A percentile compares a stretch with the other conserved stretches of the same genome.
Conservation (phyloP, 352 stramenopile genomes). For the Phytophthora europaea region DNA sequence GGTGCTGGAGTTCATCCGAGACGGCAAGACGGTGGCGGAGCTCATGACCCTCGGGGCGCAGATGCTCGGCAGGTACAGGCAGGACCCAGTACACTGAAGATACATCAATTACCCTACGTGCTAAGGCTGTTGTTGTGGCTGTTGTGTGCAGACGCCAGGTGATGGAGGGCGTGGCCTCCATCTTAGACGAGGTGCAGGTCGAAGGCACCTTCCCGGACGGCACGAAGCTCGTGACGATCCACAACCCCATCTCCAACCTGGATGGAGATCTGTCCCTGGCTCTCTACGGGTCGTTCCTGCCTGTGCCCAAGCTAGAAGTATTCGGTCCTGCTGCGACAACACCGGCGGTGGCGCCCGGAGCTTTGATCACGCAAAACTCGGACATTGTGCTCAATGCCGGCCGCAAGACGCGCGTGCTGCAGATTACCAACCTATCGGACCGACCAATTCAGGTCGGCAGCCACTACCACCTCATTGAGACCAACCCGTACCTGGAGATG, state of each 20-base stretch:
- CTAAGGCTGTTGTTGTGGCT: slow-evolving; percentile 2
- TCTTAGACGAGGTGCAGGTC: slow-evolving; percentile 96
- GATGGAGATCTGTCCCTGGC: slow-evolving; percentile 93
- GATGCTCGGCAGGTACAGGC: slow-evolving; percentile 74
- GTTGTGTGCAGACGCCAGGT: slow-evolving; percentile 82
- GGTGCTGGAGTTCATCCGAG: slow-evolving; percentile 96
- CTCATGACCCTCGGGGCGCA: slow-evolving; percentile 91
- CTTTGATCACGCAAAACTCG: slow-evolving; percentile 66
- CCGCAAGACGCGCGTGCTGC: slow-evolving; percentile 78
- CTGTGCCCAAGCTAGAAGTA: slow-evolving; percentile 80
- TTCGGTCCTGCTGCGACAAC: slow-evolving; percentile 54
- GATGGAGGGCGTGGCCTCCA: slow-evolving; percentile 90
- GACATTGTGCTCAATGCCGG: slow-evolving; percentile 90
- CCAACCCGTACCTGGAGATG: slow-evolving; percentile 96
- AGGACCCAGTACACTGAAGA: not conserved
- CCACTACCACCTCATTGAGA: slow-evolving; percentile 98
- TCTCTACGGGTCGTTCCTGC: slow-evolving; percentile 96
- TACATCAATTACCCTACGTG: not conserved
- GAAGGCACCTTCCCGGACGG: slow-evolving; percentile 98
- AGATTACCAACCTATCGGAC: slow-evolving; percentile 97
- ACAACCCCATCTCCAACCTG: slow-evolving; percentile 91
- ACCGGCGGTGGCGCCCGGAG: slow-evolving; percentile 48
- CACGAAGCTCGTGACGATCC: slow-evolving; percentile 97
- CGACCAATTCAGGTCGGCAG: slow-evolving; percentile 95
- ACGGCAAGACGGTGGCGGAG: slow-evolving; percentile 89